Conservation (phyloP, 306 rosid species). For the Crataegus laevigata region DNA sequence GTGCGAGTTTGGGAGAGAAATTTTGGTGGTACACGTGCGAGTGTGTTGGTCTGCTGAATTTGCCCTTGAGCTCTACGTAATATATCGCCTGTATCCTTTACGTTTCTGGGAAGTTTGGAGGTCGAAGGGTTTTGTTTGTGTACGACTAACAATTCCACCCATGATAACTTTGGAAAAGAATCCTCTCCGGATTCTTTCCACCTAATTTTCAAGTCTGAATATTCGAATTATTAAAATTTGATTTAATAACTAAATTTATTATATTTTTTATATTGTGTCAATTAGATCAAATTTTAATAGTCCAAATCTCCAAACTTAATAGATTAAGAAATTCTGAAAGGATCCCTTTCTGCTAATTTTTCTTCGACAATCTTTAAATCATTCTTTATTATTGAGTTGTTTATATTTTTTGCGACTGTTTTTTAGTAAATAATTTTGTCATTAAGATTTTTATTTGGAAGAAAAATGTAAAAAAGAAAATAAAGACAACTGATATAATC, state of each 20-base stretch:
- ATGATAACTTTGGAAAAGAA: too few relatives aligned
- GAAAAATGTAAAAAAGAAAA: too few relatives aligned
- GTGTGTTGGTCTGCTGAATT: not conserved
- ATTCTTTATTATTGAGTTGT: too few relatives aligned
- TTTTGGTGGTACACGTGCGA: slow-evolving; percentile 34
- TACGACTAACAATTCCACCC: not conserved
- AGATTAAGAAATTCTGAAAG: rapidly evolving
- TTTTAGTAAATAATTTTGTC: too few relatives aligned
- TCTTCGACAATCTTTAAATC: too few relatives aligned
- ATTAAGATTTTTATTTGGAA: too few relatives aligned
- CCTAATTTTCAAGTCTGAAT: rapidly evolving
- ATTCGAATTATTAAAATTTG: rapidly evolving
- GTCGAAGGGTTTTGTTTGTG: not conserved
- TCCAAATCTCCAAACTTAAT: rapidly evolving
- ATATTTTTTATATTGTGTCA: rapidly evolving
- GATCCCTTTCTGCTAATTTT: too few relatives aligned
- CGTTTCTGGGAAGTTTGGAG: not conserved
- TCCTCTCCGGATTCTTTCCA: too few relatives aligned
- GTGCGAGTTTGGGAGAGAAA: slow-evolving; percentile 24
- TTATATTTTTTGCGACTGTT: too few relatives aligned
- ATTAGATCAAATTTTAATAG: too few relatives aligned
- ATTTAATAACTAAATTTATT: rapidly evolving
- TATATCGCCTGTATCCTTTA: slow-evolving; percentile 7
- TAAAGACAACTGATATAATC: too few relatives aligned
- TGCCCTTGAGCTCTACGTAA: not conserved